A percentile compares a stretch with the other conserved stretches of the same genome.
Evolutionary conservation across 2,329 filamentous ascomycete genomes (phyloP).

Genomic region (Trichoderma hamatum): DNA sequence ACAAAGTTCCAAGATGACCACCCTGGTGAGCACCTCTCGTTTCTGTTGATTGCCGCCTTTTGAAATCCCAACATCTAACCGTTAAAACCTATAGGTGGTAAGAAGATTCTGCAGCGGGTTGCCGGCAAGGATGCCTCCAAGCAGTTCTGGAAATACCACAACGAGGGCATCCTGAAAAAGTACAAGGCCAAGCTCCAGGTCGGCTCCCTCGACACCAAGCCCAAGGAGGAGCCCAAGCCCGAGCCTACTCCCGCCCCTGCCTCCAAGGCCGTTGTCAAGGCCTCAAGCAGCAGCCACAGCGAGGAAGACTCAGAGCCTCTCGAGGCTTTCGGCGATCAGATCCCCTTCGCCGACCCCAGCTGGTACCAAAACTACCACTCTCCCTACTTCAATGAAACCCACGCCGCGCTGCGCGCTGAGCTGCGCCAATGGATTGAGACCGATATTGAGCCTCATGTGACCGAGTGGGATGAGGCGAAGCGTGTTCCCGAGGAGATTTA

Average conservation of each 20-base stretch:
- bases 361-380: conserved; percentile 98
- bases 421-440: conserved; percentile 88
- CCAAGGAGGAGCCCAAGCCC: conserved; percentile 61
- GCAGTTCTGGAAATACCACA: conserved; percentile 77
- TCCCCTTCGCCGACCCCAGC: conserved; percentile 88
- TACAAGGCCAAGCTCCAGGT: conserved; percentile 76
- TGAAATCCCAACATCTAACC: neutral
- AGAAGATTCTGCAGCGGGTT: conserved; percentile 66
- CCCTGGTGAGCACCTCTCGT: conserved; percentile 62
- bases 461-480: conserved; percentile 96
- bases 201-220: conserved; percentile 87
- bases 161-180: conserved; percentile 85
- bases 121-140: conserved; percentile 68
- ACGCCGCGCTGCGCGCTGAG: conserved; percentile 87
- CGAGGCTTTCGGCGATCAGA: conserved; percentile 81
- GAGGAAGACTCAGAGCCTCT: conserved; percentile 66
- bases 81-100: conserved; percentile 52
- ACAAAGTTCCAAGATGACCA: conserved; percentile 87
- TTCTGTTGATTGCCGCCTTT: too few species aligned
- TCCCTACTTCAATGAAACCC: conserved; percentile 93
- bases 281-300: conserved; percentile 44
- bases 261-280: conserved; percentile 39
- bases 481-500: conserved; percentile 87
- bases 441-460: conserved; percentile 87
- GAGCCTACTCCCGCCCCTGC: conserved; percentile 42